These are phyloP conservation scores for Magnusiomyces tetraspermus DNA, from an alignment of 1,139 yeast genomes.

Conservation along the genomic window DNA sequence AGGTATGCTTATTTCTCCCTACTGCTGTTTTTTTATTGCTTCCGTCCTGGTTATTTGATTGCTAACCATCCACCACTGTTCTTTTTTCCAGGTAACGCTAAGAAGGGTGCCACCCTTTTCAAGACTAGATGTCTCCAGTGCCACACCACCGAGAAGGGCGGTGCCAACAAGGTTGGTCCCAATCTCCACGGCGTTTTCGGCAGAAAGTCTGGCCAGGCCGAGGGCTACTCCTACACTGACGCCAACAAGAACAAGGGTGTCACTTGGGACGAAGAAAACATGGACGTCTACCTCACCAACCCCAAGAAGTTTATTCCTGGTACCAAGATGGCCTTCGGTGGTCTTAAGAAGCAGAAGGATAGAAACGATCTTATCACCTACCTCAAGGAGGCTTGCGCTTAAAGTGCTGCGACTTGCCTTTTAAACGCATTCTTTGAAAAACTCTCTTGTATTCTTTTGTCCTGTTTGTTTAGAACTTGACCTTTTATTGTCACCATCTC, in stretches of 20 bases:
- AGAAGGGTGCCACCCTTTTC: conserved; percentile 97
- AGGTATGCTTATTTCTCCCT: conserved; percentile 3
- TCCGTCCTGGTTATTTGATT: not conserved
- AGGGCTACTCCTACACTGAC: conserved; percentile 91
- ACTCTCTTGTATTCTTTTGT: too few species aligned
- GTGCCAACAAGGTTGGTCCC: conserved; percentile 98
- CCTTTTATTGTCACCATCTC: too few species aligned
- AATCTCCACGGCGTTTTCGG: conserved; percentile 92
- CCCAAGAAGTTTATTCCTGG: conserved; percentile 99
- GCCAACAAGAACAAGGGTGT: conserved; percentile 98
- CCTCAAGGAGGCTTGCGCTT: conserved; percentile 62
- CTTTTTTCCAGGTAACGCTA: conserved; percentile 57
- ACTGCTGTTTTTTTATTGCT: not conserved
- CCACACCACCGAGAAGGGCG: conserved; percentile 94
- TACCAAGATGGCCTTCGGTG: conserved; percentile 99
- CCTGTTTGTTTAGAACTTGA: too few species aligned
- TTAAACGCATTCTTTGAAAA: not conserved
- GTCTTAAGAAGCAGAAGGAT: conserved; percentile 98
- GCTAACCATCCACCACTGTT: not conserved
- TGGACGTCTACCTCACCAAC: conserved; percentile 94
- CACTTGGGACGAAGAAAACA: conserved; percentile 74
- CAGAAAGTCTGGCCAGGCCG: conserved; percentile 86
- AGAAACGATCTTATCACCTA: conserved; percentile 93
- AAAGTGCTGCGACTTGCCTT: conserved; percentile 13
- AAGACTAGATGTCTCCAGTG: conserved; percentile 99